A percentile compares a stretch with the other conserved stretches of the same genome.
Conservation (phyloP, 139 green algal species). For the Parachlorella kessleri region DNA sequence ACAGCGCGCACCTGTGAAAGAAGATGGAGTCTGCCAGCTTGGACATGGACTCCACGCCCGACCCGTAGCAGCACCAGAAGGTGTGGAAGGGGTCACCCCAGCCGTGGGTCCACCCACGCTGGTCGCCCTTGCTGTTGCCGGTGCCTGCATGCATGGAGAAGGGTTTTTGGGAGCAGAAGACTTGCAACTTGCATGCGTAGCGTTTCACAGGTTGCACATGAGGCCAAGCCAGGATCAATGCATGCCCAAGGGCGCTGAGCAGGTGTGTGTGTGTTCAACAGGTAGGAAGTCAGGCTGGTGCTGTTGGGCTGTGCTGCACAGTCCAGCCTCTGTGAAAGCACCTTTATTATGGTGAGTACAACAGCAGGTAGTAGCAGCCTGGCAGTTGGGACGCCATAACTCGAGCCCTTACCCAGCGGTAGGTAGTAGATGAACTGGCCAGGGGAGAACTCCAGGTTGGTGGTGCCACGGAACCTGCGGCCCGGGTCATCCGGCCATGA, state of each 20-base stretch:
- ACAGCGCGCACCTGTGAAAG: slow-evolving; percentile 50
- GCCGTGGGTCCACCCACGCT: slow-evolving; percentile 28
- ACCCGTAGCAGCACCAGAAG: slow-evolving; percentile 82
- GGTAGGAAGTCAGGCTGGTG: too few relatives aligned
- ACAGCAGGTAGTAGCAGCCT: too few relatives aligned
- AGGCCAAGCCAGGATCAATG: too few relatives aligned
- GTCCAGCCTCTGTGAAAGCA: too few relatives aligned
- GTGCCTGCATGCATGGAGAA: background rate
- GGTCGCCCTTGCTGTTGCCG: slow-evolving; percentile 35
- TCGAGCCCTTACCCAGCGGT: slow-evolving; percentile 49
- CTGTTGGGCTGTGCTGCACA: too few relatives aligned
- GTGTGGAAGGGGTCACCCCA: slow-evolving; percentile 54
- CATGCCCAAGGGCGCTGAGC: too few relatives aligned
- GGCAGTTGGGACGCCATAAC: too few relatives aligned
- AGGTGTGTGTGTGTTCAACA: too few relatives aligned
- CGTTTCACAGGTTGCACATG: too few relatives aligned
- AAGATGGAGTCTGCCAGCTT: slow-evolving; percentile 75
- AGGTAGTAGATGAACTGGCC: slow-evolving; percentile 55
- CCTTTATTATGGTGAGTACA: too few relatives aligned
- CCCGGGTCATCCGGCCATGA: slow-evolving; percentile 23
- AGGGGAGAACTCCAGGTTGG: background rate
- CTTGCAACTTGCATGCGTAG: too few relatives aligned
- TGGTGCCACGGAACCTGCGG: background rate
- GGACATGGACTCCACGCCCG: slow-evolving; percentile 58
- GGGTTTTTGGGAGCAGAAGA: too few relatives aligned